A percentile compares a stretch with the other conserved stretches of the same genome.
These are phyloP conservation scores for Ophiosphaerella herpotricha DNA, from an alignment of 2,329 filamentous ascomycete species.

Conservation along the genomic window DNA sequence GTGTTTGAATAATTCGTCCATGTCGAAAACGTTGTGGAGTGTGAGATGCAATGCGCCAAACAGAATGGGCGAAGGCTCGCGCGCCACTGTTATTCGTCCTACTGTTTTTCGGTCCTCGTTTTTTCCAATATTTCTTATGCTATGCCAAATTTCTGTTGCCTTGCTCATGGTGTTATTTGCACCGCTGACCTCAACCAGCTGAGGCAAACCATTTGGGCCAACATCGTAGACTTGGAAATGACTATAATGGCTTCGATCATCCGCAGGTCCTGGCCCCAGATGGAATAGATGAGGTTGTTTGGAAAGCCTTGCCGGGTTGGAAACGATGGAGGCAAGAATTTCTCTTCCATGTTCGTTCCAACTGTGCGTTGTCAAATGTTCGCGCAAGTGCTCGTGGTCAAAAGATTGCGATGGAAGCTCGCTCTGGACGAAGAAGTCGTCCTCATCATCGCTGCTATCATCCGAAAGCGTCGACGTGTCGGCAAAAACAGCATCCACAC, in stretches of 20 bases:
- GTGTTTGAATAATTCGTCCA: slow-evolving; percentile 63
- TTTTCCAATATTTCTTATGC: slow-evolving; percentile 41
- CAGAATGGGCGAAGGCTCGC: slow-evolving; percentile 64
- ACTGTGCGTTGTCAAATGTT: slow-evolving; percentile 50
- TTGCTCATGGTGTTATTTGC: slow-evolving; percentile 42
- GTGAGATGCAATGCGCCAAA: slow-evolving; percentile 65
- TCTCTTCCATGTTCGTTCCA: slow-evolving; percentile 50
- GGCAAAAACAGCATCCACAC: slow-evolving; percentile 34
- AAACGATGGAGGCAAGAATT: slow-evolving; percentile 50
- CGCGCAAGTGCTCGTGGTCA: slow-evolving; percentile 51
- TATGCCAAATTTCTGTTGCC: slow-evolving; percentile 39
- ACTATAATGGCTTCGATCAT: slow-evolving; percentile 50
- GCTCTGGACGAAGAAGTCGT: slow-evolving; percentile 46
- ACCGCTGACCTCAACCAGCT: slow-evolving; percentile 42
- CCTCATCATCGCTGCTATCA: slow-evolving; percentile 42
- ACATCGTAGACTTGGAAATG: slow-evolving; percentile 65
- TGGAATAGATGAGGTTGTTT: slow-evolving; percentile 51
- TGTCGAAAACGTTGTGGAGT: slow-evolving; percentile 63
- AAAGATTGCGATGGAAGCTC: slow-evolving; percentile 47
- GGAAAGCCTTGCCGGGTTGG: slow-evolving; percentile 51
- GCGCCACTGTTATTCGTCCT: slow-evolving; percentile 64
- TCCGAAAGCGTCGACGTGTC: slow-evolving; percentile 43
- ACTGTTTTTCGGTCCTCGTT: slow-evolving; percentile 51
- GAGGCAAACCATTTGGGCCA: slow-evolving; percentile 51
- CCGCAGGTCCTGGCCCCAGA: slow-evolving; percentile 45